phyloP scores from a whole-genome alignment of 2,329 filamentous ascomycete species.

The Aspergillus sp. region DNA sequence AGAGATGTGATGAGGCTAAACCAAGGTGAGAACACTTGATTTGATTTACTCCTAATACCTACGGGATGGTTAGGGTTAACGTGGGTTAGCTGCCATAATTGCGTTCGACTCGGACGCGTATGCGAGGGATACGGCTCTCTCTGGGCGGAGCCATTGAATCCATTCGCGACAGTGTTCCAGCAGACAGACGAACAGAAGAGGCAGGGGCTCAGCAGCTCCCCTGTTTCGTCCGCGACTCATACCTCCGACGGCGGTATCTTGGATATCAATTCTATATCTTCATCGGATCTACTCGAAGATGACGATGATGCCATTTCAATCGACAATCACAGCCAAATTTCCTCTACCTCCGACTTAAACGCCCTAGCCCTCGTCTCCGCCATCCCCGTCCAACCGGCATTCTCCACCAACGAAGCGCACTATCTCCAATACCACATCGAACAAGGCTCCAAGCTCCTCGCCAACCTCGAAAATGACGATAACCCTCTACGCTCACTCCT shows the following conservation, averaged over 20 bases:
- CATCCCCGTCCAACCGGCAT: conserved; percentile 10
- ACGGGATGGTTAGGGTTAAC: background rate
- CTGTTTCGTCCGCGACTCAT: conserved; percentile 6
- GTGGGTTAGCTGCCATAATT: conserved; percentile 21
- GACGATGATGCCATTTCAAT: too few relatives aligned
- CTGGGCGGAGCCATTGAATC: conserved; percentile 29
- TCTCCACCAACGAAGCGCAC: conserved; percentile 20
- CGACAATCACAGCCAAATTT: too few relatives aligned
- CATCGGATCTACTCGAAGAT: too few relatives aligned
- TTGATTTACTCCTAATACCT: background rate
- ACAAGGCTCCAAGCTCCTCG: conserved; percentile 25
- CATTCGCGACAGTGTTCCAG: conserved; percentile 23
- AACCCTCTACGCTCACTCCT: conserved; percentile 30
- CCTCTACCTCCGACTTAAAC: too few relatives aligned
- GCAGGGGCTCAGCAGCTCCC: conserved; percentile 13
- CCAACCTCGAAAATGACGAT: conserved; percentile 30
- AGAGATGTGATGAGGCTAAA: conserved; percentile 32
- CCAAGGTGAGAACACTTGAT: conserved; percentile 19
- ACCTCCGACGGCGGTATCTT: conserved; percentile 1
- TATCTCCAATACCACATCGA: conserved; percentile 33
- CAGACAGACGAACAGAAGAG: conserved; percentile 12
- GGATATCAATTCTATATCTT: too few relatives aligned
- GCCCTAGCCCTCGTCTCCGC: background rate
- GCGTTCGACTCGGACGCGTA: conserved; percentile 24
- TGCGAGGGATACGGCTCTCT: conserved; percentile 33